Evolutionary conservation across 805 yeast species (phyloP).

Genomic region (Kodamaea leandrae): DNA sequence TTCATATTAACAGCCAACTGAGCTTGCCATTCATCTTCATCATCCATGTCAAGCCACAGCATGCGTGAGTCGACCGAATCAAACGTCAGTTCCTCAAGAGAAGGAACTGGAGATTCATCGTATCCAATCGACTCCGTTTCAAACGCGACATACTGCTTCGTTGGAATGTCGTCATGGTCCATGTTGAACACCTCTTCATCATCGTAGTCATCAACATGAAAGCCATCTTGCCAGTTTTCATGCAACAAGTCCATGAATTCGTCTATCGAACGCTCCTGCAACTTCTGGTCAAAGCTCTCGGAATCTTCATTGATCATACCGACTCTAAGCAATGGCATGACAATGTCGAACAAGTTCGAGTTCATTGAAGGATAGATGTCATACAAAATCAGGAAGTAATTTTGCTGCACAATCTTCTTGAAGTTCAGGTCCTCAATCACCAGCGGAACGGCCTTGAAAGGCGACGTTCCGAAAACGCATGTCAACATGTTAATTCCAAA

Average conservation of each 20-base stretch:
- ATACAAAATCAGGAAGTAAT: constrained; percentile 40
- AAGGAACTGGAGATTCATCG: constrained; percentile 18
- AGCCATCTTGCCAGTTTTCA: constrained; percentile 36
- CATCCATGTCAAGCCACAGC: constrained; percentile 37
- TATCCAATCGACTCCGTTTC: constrained; percentile 5
- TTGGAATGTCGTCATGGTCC: constrained; percentile 30
- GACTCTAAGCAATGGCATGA: constrained; percentile 38
- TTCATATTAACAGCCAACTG: constrained; percentile 9
- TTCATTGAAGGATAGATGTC: constrained; percentile 51
- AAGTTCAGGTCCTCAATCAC: constrained; percentile 41
- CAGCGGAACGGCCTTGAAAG: constrained; percentile 36
- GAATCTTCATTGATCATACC: constrained; percentile 35
- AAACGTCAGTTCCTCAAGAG: constrained; percentile 26
- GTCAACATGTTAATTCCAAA: constrained; percentile 51
- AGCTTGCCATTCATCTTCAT: constrained; percentile 20
- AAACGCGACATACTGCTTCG: constrained; percentile 6
- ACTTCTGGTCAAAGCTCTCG: constrained; percentile 9
- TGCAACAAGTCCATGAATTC: constrained; percentile 30
- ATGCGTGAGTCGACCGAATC: constrained; percentile 26
- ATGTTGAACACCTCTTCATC: constrained; percentile 30
- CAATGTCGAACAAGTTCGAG: constrained; percentile 39
- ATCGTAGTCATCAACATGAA: constrained; percentile 43
- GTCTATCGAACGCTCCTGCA: constrained; percentile 21
- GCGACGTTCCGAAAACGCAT: constrained; percentile 51
- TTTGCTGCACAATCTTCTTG: constrained; percentile 37